Evolutionary conservation across 2,329 filamentous ascomycete genomes (phyloP), one percentile per base, ranked within the genome.

Genomic region (Paracamarosporium sp.): DNA sequence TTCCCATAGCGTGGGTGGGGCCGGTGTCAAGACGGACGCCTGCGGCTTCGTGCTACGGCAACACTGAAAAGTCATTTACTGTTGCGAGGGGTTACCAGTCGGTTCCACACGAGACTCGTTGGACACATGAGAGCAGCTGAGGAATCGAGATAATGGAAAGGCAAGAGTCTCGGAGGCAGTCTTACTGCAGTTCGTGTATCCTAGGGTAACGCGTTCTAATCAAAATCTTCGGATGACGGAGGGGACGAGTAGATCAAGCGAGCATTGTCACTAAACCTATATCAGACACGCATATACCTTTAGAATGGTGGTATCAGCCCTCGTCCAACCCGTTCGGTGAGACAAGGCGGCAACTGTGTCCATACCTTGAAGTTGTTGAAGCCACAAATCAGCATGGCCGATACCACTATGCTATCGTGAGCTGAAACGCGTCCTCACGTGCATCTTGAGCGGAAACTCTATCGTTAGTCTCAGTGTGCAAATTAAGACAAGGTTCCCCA

Each of bases 1-100:
- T 38, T 38, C 15, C 47, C 33, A 50, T 40, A 30, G 47, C 17
- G 13, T 33, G 24, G 13, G 22, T 28, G 22, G 46, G 46, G 22
- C 46, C 22, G 33, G 8, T 15, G 31, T 50, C 44, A 38, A 40
- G 33, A 27, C 46, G 31, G 46, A 38, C 33, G 24, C 17, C 13
- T 27, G 46, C 47, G 40, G 33, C 24, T 20, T 28, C 22, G 50
- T 52, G 17, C 50, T 52, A 52, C 50, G 36, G 50, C 36, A 51
- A 43, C 36, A 35, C 50, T 33, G 13, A 31, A 30, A 25, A 35
- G 20, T 24, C 20, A 5, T 7, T 12, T 13, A 35, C 31, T 24
- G 45, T 48, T 48, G 45, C 45, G 31, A 35, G 30, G 45, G 45
- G 45, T 12, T 48, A 48, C 30, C 30, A 11, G 5, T 17, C 12